Percentiles rank a stretch among this genome's conserved stretches.
Evolutionary conservation across 2,329 filamentous ascomycete species (phyloP).

Genomic region (Monosporascus sp.): DNA sequence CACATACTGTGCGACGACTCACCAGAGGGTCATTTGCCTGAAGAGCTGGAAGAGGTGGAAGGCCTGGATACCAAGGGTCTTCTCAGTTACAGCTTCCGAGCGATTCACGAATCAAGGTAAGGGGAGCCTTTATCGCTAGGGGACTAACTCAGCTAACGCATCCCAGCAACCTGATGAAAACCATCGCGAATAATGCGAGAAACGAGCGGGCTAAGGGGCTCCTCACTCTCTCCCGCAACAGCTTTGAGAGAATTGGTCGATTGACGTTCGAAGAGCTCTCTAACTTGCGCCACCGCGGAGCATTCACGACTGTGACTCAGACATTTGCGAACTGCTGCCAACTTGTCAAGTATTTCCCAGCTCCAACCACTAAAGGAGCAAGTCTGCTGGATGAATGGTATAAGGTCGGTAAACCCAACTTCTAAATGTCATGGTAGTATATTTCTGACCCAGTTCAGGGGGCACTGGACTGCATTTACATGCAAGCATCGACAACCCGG

Average conservation of each 20-base stretch:
- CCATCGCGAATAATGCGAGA: conserved; percentile 51
- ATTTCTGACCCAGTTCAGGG: conserved; percentile 37
- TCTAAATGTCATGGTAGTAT: not conserved
- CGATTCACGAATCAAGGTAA: conserved; percentile 89
- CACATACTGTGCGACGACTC: conserved; percentile 87
- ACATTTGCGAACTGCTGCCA: conserved; percentile 81
- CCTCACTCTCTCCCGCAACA: conserved; percentile 43
- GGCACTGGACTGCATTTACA: conserved; percentile 65
- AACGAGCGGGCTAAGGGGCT: conserved; percentile 38
- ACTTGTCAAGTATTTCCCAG: conserved; percentile 46
- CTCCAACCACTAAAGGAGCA: conserved; percentile 27
- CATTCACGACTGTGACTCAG: conserved; percentile 86
- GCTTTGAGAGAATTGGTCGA: conserved; percentile 64
- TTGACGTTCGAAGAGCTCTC: conserved; percentile 80
- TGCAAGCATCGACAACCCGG: conserved; percentile 76
- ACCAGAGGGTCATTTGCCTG: conserved; percentile 79
- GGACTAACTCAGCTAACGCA: conserved; percentile 11
- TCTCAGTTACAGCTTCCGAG: conserved; percentile 90
- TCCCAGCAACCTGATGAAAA: conserved; percentile 64
- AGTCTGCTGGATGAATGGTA: conserved; percentile 66
- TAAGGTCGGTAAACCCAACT: conserved; percentile 38
- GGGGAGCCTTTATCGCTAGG: conserved; percentile 6
- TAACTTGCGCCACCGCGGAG: conserved; percentile 80
- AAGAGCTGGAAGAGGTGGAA: conserved; percentile 67
- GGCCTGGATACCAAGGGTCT: conserved; percentile 81